phyloP scores from a whole-genome alignment of 192 early-diverging fungal genomes.

The Cladochytrium replicatum region DNA sequence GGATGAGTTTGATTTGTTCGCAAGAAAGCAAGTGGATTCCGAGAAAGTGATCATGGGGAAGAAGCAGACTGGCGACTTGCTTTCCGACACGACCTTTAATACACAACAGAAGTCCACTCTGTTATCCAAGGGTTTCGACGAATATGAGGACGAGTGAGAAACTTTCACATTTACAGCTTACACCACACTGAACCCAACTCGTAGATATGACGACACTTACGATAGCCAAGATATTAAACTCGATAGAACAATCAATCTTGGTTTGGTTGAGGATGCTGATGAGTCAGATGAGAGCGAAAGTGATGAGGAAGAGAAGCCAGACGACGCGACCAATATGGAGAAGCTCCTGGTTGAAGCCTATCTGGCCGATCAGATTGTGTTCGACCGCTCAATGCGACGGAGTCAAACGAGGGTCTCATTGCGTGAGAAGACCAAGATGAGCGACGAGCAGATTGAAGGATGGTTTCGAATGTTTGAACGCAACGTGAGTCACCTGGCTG shows the following conservation, averaged over 20 bases:
- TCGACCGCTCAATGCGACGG: conserved; percentile 55
- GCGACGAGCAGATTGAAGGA: conserved; percentile 87
- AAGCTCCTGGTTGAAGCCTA: conserved; percentile 49
- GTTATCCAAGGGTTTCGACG: conserved; percentile 50
- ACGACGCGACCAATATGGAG: conserved; percentile 1
- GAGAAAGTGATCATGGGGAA: conserved; percentile 65
- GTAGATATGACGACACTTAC: conserved; percentile 79
- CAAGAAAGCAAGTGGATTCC: conserved; percentile 47
- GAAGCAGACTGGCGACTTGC: conserved; percentile 37
- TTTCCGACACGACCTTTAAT: conserved; percentile 47
- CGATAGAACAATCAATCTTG: conserved; percentile 40
- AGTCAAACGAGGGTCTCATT: conserved; percentile 48
- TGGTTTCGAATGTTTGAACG: conserved; percentile 82
- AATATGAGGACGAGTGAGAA: conserved; percentile 50
- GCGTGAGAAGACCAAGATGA: conserved; percentile 57
- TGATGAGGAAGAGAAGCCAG: conserved; percentile 2
- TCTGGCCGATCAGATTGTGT: conserved; percentile 44
- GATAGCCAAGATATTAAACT: conserved; percentile 59
- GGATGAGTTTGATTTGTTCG: conserved; percentile 89
- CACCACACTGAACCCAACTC: not conserved
- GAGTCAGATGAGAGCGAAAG: not conserved
- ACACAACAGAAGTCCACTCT: conserved; percentile 34
- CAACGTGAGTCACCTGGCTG: conserved; percentile 69
- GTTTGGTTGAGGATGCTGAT: conserved; percentile 28
- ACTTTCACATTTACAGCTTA: not conserved